These are phyloP conservation scores for Inga laurina DNA, from an alignment of 306 rosid genomes.

Conservation along the genomic window DNA sequence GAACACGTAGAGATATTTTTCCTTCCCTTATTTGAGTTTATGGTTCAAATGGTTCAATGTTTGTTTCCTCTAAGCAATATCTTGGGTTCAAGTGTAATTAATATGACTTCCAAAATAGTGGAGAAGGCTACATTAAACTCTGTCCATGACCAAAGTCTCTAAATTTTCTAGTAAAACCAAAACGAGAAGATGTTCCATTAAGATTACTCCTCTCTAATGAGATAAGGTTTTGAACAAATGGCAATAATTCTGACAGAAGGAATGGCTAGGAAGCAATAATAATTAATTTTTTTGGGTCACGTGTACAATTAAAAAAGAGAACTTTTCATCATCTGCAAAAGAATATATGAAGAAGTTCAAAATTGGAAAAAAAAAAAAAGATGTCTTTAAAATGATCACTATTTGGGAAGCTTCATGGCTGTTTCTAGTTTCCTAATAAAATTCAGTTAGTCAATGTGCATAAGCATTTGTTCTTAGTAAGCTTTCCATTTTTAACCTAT, in stretches of 20 bases:
- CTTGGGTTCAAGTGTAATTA: background rate
- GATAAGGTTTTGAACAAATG: slow-evolving; percentile 21
- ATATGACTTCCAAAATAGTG: background rate
- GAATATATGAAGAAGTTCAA: background rate
- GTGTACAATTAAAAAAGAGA: background rate
- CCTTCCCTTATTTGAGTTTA: background rate
- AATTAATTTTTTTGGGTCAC: background rate
- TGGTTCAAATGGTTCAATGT: background rate
- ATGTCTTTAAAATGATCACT: slow-evolving; percentile 11
- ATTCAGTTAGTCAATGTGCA: background rate
- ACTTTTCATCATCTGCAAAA: background rate
- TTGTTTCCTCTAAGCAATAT: background rate
- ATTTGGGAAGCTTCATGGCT: slow-evolving; percentile 10
- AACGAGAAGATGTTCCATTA: background rate
- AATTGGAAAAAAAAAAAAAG: background rate
- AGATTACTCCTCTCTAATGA: background rate
- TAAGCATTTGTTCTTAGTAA: slow-evolving; percentile 19
- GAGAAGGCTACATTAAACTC: background rate
- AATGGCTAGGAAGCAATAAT: background rate
- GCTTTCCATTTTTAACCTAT: background rate
- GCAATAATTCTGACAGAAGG: slow-evolving; percentile 1
- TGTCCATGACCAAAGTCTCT: background rate
- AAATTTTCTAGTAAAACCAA: background rate
- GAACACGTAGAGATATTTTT: background rate
- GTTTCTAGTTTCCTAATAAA: slow-evolving; percentile 12